These are phyloP conservation scores for Eucalyptus curtisii DNA, from an alignment of 345 rosid species.

Conservation along the genomic window DNA sequence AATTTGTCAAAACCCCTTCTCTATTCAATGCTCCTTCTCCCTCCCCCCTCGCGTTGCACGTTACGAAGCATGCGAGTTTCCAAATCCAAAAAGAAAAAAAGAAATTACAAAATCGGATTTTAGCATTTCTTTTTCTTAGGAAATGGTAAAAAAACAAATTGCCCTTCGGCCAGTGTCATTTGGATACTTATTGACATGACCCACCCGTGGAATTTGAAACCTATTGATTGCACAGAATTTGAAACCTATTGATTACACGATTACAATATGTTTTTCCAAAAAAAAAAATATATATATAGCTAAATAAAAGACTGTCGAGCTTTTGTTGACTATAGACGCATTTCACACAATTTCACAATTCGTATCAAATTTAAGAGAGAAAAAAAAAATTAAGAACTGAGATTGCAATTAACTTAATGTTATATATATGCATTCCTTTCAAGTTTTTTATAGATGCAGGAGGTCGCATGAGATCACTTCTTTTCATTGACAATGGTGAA, in stretches of 20 bases:
- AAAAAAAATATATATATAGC: background rate
- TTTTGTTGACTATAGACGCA: background rate
- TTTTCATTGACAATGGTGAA: background rate
- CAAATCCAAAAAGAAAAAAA: background rate
- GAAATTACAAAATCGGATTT: background rate
- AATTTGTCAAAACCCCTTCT: background rate
- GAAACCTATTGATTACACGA: background rate
- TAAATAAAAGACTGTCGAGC: background rate
- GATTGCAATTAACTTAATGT: background rate
- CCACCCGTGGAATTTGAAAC: background rate
- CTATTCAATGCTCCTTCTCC: background rate
- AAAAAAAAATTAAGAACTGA: background rate
- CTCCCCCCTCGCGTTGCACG: background rate
- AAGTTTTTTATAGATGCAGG: background rate
- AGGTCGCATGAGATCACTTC: background rate
- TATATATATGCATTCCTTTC: background rate
- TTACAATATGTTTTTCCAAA: background rate
- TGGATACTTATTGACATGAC: background rate
- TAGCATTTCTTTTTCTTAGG: background rate
- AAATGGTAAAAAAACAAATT: too few species aligned
- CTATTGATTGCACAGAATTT: background rate
- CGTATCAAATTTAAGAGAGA: background rate
- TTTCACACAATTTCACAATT: background rate
- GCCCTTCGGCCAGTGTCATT: background rate
- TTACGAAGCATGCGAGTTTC: background rate